Base-by-base conservation (phyloP, 345 rosid species). In the Trapa incisa region DNA sequence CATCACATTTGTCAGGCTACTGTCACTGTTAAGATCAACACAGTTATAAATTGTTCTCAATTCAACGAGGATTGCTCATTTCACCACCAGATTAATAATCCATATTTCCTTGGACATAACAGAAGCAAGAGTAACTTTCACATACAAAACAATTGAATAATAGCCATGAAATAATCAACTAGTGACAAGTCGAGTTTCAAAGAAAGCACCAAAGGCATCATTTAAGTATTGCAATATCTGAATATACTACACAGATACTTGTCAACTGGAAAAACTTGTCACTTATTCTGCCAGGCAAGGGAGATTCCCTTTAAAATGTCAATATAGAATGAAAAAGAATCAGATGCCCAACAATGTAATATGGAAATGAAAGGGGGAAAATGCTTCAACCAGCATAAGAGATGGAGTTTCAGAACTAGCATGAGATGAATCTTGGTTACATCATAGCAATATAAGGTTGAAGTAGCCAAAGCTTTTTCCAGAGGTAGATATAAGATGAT, bases 1-100 rank as follows among this genome's bases (percentile, higher is more conserved):
- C 54, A 80, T 66, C 29, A 88, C 76, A 74, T 85, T 90, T 72
- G 80, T 77, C 72, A 89, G 73, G 79, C 99, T 85, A 77, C 83
- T 80, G 71, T 93, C 99, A 74, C 97, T 93, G 92, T 73, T 4
- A 74, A 38, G 38, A 58, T 33, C 63, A 58, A 33, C 5, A 58
- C 1, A 58, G 15, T 1, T 5, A 58, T 1, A 32, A 35, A 32
- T 22, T 41, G 36, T 36, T 50, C 22, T 69, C 45, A 65, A 38
- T 64, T 64, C 60, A 42, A 61, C 7, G 36, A 60, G 29, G 57
- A 43, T 33, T n/a, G 61, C 10, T 47, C 35, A 8, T 68, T 16
- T 32, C 36, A 61, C 33, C 6, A 35, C 43, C 35, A n/a, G 17
- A 22, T 32, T 33, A 8, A 57, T 57, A 57, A 5, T 10, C 33